phyloP scores from a whole-genome alignment of 768 basidiomycete genomes.

The Aureoboletus auriporus region DNA sequence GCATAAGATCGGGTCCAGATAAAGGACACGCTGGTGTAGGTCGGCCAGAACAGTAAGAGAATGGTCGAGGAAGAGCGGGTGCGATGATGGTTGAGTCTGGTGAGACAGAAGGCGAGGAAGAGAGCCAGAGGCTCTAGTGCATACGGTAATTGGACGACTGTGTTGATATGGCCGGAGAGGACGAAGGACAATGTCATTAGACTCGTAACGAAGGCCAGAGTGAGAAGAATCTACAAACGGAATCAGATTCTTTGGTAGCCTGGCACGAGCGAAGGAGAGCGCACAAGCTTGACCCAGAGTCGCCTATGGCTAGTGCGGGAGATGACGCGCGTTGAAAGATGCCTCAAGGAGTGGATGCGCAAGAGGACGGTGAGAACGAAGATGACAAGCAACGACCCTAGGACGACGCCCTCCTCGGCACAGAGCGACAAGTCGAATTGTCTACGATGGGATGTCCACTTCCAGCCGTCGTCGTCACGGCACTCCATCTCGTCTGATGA shows the following conservation, averaged over 20 bases:
- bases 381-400: constrained; percentile 44
- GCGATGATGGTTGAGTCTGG: constrained; percentile 66
- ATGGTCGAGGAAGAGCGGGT: constrained; percentile 66
- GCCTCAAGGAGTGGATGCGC: constrained; percentile 32
- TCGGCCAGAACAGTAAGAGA: constrained; percentile 81
- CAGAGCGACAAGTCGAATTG: not conserved
- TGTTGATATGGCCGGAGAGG: constrained; percentile 28
- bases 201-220: constrained; percentile 45
- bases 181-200: constrained; percentile 40
- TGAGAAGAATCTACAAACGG: constrained; percentile 41
- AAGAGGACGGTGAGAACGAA: constrained; percentile 41
- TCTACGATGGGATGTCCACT: no score
- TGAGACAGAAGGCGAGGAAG: constrained; percentile 44
- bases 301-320: constrained; percentile 48
- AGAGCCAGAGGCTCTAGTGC: constrained; percentile 58
- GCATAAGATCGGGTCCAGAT: constrained; percentile 61
- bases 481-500: no score
- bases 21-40: constrained; percentile 47
- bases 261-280: constrained; percentile 23
- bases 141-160: constrained; percentile 46
- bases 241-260: not conserved
- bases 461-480: no score
- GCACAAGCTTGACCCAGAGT: constrained; percentile 63
- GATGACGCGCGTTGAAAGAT: constrained; percentile 27
- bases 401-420: constrained; percentile 58